Base-by-base conservation (phyloP, 2,329 filamentous ascomycete genomes). In the Scleromitrula shiraiana region DNA sequence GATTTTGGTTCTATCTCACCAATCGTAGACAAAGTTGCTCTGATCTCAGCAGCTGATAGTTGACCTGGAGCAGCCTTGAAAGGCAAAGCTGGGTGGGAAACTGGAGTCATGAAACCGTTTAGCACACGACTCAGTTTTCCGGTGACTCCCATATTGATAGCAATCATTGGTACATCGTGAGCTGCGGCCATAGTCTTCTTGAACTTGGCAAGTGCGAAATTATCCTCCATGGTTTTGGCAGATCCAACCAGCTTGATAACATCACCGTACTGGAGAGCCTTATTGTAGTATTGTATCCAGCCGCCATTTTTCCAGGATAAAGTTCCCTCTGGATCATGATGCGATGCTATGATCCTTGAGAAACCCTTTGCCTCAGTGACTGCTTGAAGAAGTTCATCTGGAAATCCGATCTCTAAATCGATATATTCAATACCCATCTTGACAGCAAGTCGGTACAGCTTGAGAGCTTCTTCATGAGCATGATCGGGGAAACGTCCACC, bases 61-160 rank as follows among this genome's bases (percentile, higher is more conserved):
- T 98, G 93, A 1, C 93, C 93, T 4, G 93, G 91, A 0, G 93
- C 93, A 32, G 93, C 91, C 63, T 93, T 93, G 68, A 90, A 88
- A 0, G 91, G 89, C n/a, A 97, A 74, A 10, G 77, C 77, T 2
- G 88, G 86, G 64, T 97, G 93, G 3, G 88, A 89, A 12, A 98
- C 93, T 0, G 93, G 93, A 0, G 93, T 97, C 71, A 98, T 80
- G 72, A 97, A 97, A 24, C 78, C 75, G 67, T 98, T 98, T 50
- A 94, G 71, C 37, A 98, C 83, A 27, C 93, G 83, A 61, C 88
- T 95, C 35, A 96, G 76, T 69, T 95, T 93, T 41, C 93, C 93
- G 22, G 78, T 72, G 40, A 80, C 73, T 24, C 91, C 90, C 91
- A 98, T 97, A 68, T 98, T 98, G 64, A 98, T 85, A 1, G 86